Conservation (phyloP, 495 filamentous ascomycete genomes). For the Amniculicola lignicola region DNA sequence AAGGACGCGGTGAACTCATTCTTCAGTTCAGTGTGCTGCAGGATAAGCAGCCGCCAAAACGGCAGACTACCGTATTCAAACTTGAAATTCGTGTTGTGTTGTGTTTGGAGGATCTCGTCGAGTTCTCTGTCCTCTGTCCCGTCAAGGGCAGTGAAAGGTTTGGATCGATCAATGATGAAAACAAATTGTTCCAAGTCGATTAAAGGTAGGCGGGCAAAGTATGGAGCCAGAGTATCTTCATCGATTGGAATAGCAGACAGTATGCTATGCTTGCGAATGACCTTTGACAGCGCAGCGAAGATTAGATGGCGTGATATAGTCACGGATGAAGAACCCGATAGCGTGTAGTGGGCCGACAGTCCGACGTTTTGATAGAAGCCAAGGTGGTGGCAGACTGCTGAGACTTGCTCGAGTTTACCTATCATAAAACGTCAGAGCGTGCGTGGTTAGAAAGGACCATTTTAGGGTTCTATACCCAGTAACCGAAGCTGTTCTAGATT, state of each 20-base stretch:
- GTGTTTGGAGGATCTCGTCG: conserved; percentile 38
- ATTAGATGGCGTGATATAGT: conserved; percentile 37
- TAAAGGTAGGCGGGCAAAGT: conserved; percentile 47
- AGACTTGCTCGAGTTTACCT: conserved; percentile 48
- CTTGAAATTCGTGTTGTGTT: conserved; percentile 41
- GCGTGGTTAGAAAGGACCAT: too few relatives aligned
- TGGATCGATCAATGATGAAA: conserved; percentile 36
- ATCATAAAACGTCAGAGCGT: too few relatives aligned
- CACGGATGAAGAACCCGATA: conserved; percentile 22
- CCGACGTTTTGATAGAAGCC: conserved; percentile 49
- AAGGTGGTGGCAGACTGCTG: conserved; percentile 45
- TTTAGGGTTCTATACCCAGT: too few relatives aligned
- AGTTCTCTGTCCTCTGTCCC: conserved; percentile 38
- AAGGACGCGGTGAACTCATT: conserved; percentile 30
- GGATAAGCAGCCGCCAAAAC: conserved; percentile 44
- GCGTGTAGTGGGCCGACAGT: conserved; percentile 45
- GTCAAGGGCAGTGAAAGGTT: conserved; percentile 20
- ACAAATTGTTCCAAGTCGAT: conserved; percentile 45
- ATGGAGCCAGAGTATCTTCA: conserved; percentile 40
- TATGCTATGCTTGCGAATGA: conserved; percentile 46
- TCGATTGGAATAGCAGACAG: conserved; percentile 46
- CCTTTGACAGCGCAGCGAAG: conserved; percentile 41
- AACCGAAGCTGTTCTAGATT: too few relatives aligned
- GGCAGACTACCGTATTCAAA: conserved; percentile 37
- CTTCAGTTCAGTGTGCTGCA: conserved; percentile 11